Evolutionary conservation across 2,329 filamentous ascomycete species (phyloP).

Genomic region (Xylaria sp.): DNA sequence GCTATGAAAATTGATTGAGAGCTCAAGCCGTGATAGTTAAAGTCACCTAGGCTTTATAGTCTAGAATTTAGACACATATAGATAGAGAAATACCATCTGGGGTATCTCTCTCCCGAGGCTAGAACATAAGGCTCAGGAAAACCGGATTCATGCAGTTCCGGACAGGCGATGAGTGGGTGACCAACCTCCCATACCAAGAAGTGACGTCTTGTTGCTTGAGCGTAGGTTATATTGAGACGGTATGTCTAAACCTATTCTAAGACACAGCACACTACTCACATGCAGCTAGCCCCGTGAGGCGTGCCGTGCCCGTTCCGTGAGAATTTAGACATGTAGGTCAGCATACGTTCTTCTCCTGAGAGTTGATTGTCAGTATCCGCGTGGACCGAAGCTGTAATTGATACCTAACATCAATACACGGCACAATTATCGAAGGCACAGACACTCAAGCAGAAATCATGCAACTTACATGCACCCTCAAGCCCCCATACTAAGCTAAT

Average conservation of each 20-base stretch:
- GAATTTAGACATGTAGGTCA: background rate
- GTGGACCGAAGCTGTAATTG: background rate
- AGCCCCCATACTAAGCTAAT: background rate
- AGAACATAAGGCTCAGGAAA: background rate
- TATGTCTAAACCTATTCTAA: background rate
- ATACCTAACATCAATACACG: background rate
- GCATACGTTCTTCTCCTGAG: background rate
- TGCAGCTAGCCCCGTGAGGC: background rate
- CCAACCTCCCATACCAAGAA: background rate
- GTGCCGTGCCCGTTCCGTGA: background rate
- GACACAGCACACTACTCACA: background rate
- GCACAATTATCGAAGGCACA: background rate
- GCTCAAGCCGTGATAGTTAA: background rate
- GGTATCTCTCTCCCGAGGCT: background rate
- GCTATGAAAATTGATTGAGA: background rate
- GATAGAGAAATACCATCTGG: too few species aligned
- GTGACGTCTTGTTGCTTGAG: background rate
- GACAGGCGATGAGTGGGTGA: background rate
- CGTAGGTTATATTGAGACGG: background rate
- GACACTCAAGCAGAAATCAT: background rate
- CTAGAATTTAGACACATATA: background rate
- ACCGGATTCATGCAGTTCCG: background rate
- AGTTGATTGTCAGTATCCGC: constrained; percentile 1
- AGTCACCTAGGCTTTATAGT: background rate
- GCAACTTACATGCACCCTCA: background rate